phyloP scores from a whole-genome alignment of 2,329 filamentous ascomycete species.

The Sclerotinia sclerotiorum region DNA sequence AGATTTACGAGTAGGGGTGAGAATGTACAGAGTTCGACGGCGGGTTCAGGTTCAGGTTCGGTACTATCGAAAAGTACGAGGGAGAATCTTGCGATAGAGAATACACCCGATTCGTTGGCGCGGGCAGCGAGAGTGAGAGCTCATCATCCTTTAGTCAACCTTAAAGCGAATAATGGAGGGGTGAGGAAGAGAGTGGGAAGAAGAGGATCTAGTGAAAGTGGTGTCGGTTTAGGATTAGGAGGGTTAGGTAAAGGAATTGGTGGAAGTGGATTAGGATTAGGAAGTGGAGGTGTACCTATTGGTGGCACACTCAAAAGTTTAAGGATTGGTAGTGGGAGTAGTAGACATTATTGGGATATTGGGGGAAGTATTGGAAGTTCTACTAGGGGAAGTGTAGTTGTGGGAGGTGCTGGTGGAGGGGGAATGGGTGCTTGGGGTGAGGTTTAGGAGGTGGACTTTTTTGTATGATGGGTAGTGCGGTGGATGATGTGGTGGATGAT shows the following conservation, averaged over 20 bases:
- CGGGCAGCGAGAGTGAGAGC: conserved; percentile 82
- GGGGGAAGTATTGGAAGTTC: conserved; percentile 57
- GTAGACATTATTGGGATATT: conserved; percentile 89
- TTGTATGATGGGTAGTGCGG: too few relatives aligned
- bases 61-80: conserved; percentile 40
- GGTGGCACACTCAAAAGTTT: conserved; percentile 14
- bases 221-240: conserved; percentile 58
- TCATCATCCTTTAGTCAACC: conserved; percentile 78
- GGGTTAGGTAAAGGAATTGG: conserved; percentile 53
- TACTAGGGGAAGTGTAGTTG: conserved; percentile 71
- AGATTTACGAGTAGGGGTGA: conserved; percentile 59
- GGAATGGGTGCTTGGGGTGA: conserved; percentile 13
- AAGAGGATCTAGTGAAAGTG: conserved; percentile 81
- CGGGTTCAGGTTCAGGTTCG: neutral
- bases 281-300: neutral
- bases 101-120: conserved; percentile 65
- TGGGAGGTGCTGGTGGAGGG: conserved; percentile 55
- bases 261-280: neutral
- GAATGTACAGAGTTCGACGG: neutral
- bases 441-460: neutral
- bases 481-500: too few relatives aligned
- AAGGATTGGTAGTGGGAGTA: conserved; percentile 57
- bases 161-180: conserved; percentile 34
- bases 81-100: conserved; percentile 50
- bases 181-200: conserved; percentile 51